Evolutionary conservation across 768 basidiomycete genomes (phyloP), one percentile per base, ranked within the genome.

Genomic region (Tylopilus intermedius): DNA sequence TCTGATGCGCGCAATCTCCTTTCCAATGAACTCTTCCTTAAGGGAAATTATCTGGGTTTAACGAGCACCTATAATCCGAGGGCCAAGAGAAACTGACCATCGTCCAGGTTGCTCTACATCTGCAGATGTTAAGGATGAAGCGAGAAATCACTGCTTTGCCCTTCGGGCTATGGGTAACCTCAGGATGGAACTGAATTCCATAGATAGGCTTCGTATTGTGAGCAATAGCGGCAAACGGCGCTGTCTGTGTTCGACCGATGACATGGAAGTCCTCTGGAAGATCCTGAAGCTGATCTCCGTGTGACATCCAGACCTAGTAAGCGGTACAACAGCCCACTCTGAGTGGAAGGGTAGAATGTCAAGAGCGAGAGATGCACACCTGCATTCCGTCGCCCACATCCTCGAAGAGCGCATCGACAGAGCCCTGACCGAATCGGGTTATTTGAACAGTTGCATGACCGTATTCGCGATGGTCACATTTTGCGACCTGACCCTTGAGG

Each of bases 281-380:
- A 45, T 77, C 80, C 26, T 84, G 87, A 32, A 98, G 79, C 58
- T 95, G 92, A 71, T 98, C 96, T 10, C 94, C 94, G 67, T 99
- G 96, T 15, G 95, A 97, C 96, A 98, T 98, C 96, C 96, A 98
- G 46, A 98, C 95, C 95, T 98, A 56, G 27, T 45, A n/a, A 10
- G 21, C 14, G 13, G n/a, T 8, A 4, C 4, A 50, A 50, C 32
- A 38, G 18, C 29, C 7, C 9, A 8, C 9, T 9, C 29, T 30
- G 9, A 26, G 8, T 27, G 13, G 11, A 13, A 1, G 22, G 29
- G 50, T 22, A 33, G 29, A 6, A 30, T 30, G 32, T 13, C 6
- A 41, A 18, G 39, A 18, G 13, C 27, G 27, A 47, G 32, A 45
- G 18, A 50, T 11, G 59, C 74, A 40, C 60, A 91, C 94, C 79